These are phyloP conservation scores for Yamadazyma endophytica DNA, from an alignment of 805 yeast genomes.

Conservation along the genomic window DNA sequence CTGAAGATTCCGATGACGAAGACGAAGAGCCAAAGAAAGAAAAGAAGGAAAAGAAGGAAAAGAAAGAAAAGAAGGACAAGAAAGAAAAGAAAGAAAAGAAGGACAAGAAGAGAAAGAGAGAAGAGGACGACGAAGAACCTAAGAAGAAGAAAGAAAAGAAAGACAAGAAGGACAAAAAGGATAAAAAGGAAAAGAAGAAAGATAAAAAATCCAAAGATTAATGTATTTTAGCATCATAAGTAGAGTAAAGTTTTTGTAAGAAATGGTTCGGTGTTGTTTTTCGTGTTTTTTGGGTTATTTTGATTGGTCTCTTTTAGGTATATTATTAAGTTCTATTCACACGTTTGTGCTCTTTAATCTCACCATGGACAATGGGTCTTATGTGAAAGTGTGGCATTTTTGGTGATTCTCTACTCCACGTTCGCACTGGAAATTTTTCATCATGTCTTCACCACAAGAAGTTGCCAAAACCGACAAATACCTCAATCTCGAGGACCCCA, in stretches of 20 bases:
- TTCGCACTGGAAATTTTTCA: no score
- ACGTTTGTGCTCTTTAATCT: no score
- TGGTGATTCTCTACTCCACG: no score
- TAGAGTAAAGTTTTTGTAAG: conserved; percentile 25
- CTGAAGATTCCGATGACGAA: conserved; percentile 24
- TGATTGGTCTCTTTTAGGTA: neutral
- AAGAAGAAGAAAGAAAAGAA: conserved; percentile 24
- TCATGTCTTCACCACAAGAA: no score
- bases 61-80: conserved; percentile 23
- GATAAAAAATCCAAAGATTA: conserved; percentile 16
- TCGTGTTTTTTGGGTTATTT: neutral
- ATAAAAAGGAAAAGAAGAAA: conserved; percentile 25
- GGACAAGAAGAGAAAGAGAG: conserved; percentile 15
- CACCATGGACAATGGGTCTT: no score
- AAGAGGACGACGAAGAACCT: conserved; percentile 26
- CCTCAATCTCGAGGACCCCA: conserved; percentile 33
- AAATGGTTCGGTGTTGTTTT: no score
- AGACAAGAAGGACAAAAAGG: conserved; percentile 22
- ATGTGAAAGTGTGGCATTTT: no score
- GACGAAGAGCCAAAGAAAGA: conserved; percentile 23
- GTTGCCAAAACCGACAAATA: conserved; percentile 6
- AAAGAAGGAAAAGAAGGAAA: conserved; percentile 24
- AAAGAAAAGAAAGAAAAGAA: conserved; percentile 17
- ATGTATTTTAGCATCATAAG: no score
- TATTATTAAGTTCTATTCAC: no score